Evolutionary conservation across 2,329 filamentous ascomycete species (phyloP).

Genomic region (Bretziella fagacearum): DNA sequence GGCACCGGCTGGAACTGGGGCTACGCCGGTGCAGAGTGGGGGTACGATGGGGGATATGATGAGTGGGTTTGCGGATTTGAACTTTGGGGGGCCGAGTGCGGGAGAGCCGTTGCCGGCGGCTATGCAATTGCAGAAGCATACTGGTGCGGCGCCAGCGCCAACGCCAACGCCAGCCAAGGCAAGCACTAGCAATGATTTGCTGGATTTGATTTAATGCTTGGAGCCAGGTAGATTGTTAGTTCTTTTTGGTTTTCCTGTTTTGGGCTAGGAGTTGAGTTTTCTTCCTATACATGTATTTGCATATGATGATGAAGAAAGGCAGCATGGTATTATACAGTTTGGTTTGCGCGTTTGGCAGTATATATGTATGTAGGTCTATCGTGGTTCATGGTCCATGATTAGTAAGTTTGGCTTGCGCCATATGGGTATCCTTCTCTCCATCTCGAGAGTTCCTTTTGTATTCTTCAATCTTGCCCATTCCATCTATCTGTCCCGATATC

Average conservation of each 20-base stretch:
- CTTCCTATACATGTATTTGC: background rate
- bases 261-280: background rate
- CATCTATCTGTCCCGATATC: background rate
- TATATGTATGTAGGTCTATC: constrained; percentile 4
- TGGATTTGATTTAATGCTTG: constrained; percentile 25
- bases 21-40: constrained; percentile 25
- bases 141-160: constrained; percentile 19
- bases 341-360: background rate
- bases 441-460: no score
- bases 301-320: no score
- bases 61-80: constrained; percentile 71
- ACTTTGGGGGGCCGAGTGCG: constrained; percentile 37
- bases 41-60: constrained; percentile 68
- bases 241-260: background rate
- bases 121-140: constrained; percentile 34
- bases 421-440: constrained; percentile 10
- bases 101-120: constrained; percentile 48
- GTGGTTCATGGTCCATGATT: no score
- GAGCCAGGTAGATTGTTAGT: background rate
- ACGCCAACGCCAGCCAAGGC: constrained; percentile 17
- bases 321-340: no score
- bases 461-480: no score
- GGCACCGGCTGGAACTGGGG: constrained; percentile 22
- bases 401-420: constrained; percentile 4
- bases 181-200: constrained; percentile 33